Evolutionary conservation across 805 yeast species (phyloP), one percentile per base, ranked within the genome.

Genomic region (Metschnikowia gelsemii): DNA sequence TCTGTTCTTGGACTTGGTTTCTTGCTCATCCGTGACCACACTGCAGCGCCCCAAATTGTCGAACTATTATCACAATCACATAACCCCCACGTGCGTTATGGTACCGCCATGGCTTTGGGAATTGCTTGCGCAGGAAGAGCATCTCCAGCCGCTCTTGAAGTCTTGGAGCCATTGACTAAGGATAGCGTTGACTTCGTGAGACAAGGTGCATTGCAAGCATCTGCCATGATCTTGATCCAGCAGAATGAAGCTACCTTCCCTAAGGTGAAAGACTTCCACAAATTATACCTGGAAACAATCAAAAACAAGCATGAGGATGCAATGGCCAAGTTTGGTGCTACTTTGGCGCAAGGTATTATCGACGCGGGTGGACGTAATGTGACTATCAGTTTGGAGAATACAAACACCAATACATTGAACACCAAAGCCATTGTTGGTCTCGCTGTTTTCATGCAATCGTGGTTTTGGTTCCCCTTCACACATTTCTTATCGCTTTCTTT

Each of bases 361-460:
- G 97, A 93, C 68, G 99, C 98, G 8, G 97, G 99, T 66, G 99
- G 99, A 9, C 81, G 98, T 61, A 93, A 93, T 57, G 95, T 86
- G n/a, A 89, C 98, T 0, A 89, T 93, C 50, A 85, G 85, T 53
- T 72, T 91, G 37, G 97, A 93, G 64, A 87, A 90, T 62, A 57
- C 81, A 18, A 90, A 89, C 52, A 88, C 96, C 29, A 95, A 89
- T 46, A 88, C 96, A 16, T 75, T 93, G 51, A 91, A 93, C 65
- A 81, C 84, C 59, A 85, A 86, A 63, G 93, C 96, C 0, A 83
- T 93, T 55, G 95, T 90, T 43, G 99, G 99, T 28, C 70, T 93
- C 52, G 81, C 93, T 0, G 78, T 93, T 45, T 93, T 93, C 61
- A 71, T 85, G 8, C 99, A 93, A 69, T 87, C 86, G 60, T 93